These are phyloP conservation scores for Phytophthora cactorum DNA, from an alignment of 352 stramenopile genomes.

Conservation along the genomic window DNA sequence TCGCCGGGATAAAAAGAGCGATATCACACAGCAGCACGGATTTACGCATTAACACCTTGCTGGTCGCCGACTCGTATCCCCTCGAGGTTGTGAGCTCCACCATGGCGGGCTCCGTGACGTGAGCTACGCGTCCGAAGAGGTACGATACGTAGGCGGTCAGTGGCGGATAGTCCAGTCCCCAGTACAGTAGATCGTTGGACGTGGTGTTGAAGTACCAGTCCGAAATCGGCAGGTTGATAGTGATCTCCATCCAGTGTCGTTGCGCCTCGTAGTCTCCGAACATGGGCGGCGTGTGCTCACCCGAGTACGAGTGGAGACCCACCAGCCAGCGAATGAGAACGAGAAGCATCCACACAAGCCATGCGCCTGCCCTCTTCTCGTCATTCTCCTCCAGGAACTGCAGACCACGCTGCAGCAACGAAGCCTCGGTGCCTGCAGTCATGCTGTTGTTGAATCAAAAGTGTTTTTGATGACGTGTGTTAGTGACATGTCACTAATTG, in stretches of 20 bases:
- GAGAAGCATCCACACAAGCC: constrained; percentile 63
- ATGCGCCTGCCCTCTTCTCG: constrained; percentile 45
- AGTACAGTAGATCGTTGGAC: constrained; percentile 95
- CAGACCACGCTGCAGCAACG: constrained; percentile 53
- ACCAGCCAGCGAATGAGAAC: constrained; percentile 81
- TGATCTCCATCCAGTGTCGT: constrained; percentile 99
- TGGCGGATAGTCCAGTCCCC: constrained; percentile 98
- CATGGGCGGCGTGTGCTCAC: constrained; percentile 75
- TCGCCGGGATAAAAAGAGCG: constrained; percentile 87
- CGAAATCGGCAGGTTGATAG: constrained; percentile 89
- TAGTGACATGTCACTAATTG: constrained; percentile 27
- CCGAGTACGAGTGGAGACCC: constrained; percentile 85
- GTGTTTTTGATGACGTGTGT: constrained; percentile 22
- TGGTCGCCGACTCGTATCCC: constrained; percentile 86
- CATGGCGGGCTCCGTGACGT: constrained; percentile 84
- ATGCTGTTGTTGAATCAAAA: constrained; percentile 15
- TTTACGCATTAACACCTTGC: constrained; percentile 92
- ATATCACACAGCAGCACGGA: constrained; percentile 95
- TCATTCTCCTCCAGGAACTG: constrained; percentile 64
- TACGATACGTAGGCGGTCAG: constrained; percentile 93
- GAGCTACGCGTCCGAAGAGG: constrained; percentile 76
- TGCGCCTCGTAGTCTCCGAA: constrained; percentile 99
- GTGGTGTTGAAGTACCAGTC: constrained; percentile 96
- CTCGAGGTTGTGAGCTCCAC: constrained; percentile 81
- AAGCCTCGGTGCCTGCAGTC: constrained; percentile 21